phyloP scores from a whole-genome alignment of 2,329 filamentous ascomycete genomes.

The Pseudocercospora fuligena region DNA sequence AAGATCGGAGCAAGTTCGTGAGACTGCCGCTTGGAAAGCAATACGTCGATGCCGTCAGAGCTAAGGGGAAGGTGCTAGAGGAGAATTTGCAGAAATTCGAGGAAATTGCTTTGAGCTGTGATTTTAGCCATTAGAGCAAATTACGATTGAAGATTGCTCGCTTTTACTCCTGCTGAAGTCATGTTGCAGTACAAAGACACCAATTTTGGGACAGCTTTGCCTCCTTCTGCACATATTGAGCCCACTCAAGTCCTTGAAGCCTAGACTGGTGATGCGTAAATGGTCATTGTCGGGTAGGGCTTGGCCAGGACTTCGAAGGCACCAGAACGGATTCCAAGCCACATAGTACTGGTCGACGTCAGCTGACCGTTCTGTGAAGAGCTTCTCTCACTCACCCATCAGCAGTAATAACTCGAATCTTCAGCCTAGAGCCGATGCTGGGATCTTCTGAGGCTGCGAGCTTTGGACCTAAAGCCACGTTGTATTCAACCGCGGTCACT shows the following conservation, averaged over 20 bases:
- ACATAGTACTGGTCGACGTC: background rate
- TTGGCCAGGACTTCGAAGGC: background rate
- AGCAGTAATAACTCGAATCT: background rate
- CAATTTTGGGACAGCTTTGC: too few species aligned
- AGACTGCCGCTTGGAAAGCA: slow-evolving; percentile 6
- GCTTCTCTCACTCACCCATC: too few species aligned
- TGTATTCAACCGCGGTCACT: background rate
- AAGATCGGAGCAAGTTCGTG: background rate
- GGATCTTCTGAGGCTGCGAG: background rate
- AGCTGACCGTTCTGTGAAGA: too few species aligned
- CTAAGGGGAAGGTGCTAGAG: background rate
- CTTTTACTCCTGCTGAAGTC: too few species aligned
- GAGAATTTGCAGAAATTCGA: background rate
- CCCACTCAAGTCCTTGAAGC: too few species aligned
- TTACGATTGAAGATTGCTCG: too few species aligned
- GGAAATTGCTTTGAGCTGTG: background rate
- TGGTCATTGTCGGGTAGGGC: background rate
- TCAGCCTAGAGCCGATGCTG: background rate
- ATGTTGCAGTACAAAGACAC: too few species aligned
- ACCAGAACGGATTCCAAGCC: background rate
- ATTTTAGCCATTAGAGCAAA: background rate
- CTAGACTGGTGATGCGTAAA: too few species aligned
- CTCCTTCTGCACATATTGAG: too few species aligned
- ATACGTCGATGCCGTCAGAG: slow-evolving; percentile 2
- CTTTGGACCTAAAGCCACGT: background rate